These are phyloP conservation scores for Boletus vinaceobasis DNA, from an alignment of 768 basidiomycete genomes.

Conservation along the genomic window DNA sequence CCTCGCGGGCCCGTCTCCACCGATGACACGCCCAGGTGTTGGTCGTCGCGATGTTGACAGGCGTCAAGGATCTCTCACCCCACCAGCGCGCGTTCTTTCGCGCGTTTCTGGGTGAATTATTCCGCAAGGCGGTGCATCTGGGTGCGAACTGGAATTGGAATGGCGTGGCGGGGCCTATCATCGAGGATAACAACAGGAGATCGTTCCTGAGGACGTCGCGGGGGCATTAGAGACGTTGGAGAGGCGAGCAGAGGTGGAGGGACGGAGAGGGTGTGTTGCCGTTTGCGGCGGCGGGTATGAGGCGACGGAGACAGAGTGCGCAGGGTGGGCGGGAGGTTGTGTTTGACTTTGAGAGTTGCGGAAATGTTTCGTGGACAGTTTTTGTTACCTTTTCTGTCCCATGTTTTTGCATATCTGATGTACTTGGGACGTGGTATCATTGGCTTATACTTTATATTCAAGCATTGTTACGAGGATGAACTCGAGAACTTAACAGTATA, in stretches of 20 bases:
- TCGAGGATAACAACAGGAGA: constrained; percentile 11
- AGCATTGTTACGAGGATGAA: background rate
- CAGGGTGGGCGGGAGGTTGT: constrained; percentile 16
- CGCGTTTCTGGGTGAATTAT: constrained; percentile 14
- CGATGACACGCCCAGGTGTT: constrained; percentile 4
- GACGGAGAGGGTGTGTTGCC: constrained; percentile 9
- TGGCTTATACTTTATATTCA: background rate
- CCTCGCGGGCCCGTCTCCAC: background rate
- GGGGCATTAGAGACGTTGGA: background rate
- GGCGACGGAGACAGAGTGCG: constrained; percentile 14
- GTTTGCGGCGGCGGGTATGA: constrained; percentile 23
- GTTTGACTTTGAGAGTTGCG: background rate
- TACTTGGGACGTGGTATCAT: too few relatives aligned
- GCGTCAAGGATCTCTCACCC: background rate
- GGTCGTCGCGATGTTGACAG: constrained; percentile 17
- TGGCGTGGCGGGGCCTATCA: constrained; percentile 7
- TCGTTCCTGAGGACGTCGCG: constrained; percentile 11
- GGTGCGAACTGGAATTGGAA: constrained; percentile 25
- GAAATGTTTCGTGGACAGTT: background rate
- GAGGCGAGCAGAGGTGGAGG: background rate
- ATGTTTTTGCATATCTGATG: background rate
- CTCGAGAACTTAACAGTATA: background rate
- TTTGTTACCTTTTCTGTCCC: too few relatives aligned
- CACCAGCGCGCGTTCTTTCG: constrained; percentile 10
- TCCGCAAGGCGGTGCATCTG: constrained; percentile 16